Evolutionary conservation across 345 rosid genomes (phyloP).

Genomic region (Mangifera indica): DNA sequence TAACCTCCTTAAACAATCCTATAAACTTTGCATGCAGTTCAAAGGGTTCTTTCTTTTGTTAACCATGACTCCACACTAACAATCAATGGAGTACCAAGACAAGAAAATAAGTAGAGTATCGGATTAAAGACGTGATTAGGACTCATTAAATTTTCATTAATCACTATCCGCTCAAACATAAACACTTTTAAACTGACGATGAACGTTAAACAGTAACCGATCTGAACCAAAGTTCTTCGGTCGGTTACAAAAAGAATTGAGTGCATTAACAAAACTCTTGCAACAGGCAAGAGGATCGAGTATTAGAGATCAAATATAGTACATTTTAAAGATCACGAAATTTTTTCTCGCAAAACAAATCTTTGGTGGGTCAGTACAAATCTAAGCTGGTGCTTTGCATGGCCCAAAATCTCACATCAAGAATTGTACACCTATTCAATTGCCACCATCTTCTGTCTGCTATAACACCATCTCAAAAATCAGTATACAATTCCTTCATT

Average conservation of each 20-base stretch:
- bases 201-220: background rate
- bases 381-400: background rate
- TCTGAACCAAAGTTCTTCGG: slow-evolving; percentile 4
- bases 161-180: background rate
- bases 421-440: slow-evolving; percentile 1
- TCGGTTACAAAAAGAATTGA: slow-evolving; percentile 6
- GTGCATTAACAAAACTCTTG: background rate
- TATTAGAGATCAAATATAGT: background rate
- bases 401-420: background rate
- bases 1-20: too few relatives aligned
- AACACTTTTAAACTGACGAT: background rate
- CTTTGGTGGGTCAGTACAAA: slow-evolving; percentile 12
- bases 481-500: slow-evolving; percentile 9
- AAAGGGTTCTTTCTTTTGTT: too few relatives aligned
- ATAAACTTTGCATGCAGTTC: too few relatives aligned
- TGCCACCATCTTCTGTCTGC: background rate
- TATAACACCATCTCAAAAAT: background rate
- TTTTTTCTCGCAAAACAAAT: slow-evolving; percentile 15
- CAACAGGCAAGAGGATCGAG: background rate
- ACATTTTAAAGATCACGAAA: background rate
- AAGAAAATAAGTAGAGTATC: too few relatives aligned
- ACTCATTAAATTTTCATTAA: background rate
- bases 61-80: too few relatives aligned
- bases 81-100: too few relatives aligned
- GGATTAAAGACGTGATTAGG: background rate